Evolutionary conservation across 768 basidiomycete genomes (phyloP).

Genomic region (Pulveroboletus sp.): DNA sequence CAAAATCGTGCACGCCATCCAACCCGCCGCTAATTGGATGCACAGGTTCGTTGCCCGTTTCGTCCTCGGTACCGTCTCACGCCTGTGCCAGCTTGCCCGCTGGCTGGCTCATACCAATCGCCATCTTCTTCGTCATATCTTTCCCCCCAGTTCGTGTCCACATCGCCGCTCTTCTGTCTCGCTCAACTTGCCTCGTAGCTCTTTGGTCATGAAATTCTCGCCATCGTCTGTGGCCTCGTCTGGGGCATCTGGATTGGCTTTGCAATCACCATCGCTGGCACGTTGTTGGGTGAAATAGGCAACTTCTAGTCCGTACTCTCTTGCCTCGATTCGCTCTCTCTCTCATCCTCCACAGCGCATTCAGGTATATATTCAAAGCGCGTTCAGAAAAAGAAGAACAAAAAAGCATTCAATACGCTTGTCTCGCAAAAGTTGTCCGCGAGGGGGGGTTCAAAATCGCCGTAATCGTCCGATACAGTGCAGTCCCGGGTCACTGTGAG

Average conservation of each 20-base stretch:
- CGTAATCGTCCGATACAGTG: conserved; percentile 72
- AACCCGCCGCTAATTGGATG: conserved; percentile 47
- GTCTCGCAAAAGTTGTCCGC: conserved; percentile 65
- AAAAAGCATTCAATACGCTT: conserved; percentile 55
- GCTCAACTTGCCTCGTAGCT: conserved; percentile 42
- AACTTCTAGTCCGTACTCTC: conserved; percentile 73
- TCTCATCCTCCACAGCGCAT: conserved; percentile 51
- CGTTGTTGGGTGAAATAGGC: conserved; percentile 82
- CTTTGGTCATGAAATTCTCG: conserved; percentile 91
- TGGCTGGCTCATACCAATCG: conserved; percentile 82
- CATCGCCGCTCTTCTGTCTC: not conserved
- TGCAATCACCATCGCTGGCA: conserved; percentile 80
- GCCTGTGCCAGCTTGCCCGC: conserved; percentile 39
- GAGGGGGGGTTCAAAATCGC: conserved; percentile 89
- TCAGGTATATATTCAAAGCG: conserved; percentile 74
- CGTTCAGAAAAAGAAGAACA: conserved; percentile 75
- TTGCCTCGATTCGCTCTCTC: not conserved
- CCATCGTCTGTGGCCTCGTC: conserved; percentile 83
- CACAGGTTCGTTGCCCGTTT: conserved; percentile 29
- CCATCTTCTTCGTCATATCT: conserved; percentile 76
- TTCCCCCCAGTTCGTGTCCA: conserved; percentile 67
- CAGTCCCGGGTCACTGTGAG: conserved; percentile 85
- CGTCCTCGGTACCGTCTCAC: not conserved
- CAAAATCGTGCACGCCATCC: conserved; percentile 49
- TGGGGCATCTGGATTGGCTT: conserved; percentile 91